Evolutionary conservation across 441 rosid species (phyloP).

Genomic region (Erodium trifolium): DNA sequence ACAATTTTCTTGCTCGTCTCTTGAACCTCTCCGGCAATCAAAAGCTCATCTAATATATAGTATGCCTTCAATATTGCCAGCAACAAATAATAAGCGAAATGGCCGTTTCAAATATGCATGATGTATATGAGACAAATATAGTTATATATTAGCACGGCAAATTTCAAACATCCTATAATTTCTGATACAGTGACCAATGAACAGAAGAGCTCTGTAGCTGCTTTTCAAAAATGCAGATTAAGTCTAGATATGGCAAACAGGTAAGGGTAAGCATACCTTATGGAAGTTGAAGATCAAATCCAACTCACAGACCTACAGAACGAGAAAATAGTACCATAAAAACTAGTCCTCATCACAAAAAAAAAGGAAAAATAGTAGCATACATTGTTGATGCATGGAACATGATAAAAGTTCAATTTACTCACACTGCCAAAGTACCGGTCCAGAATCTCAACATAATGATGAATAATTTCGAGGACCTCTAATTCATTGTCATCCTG

Average conservation of each 20-base stretch:
- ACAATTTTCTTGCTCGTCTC: conserved; percentile 96
- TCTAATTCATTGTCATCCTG: conserved; percentile 89
- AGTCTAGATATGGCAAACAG: background rate
- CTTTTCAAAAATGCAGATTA: background rate
- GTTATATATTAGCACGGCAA: background rate
- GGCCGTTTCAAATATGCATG: conserved; percentile 11
- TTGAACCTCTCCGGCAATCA: conserved; percentile 97
- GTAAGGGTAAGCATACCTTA: conserved; percentile 31
- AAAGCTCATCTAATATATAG: conserved; percentile 65
- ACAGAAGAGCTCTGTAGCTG: background rate
- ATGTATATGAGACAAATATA: background rate
- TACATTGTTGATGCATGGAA: background rate
- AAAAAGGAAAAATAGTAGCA: background rate
- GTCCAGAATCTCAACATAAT: conserved; percentile 87
- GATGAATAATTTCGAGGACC: conserved; percentile 84
- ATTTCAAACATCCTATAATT: conserved; percentile 4
- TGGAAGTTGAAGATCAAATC: conserved; percentile 80
- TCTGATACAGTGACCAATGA: background rate
- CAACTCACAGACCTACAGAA: conserved; percentile 62
- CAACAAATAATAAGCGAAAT: conserved; percentile 10
- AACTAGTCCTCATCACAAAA: background rate
- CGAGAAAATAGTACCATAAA: conserved; percentile 12
- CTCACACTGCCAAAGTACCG: conserved; percentile 98
- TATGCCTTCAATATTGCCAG: conserved; percentile 43
- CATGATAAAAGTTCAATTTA: conserved; percentile 11